phyloP scores from a whole-genome alignment of 1,284 basidiomycete genomes.

The Irpex sp. region DNA sequence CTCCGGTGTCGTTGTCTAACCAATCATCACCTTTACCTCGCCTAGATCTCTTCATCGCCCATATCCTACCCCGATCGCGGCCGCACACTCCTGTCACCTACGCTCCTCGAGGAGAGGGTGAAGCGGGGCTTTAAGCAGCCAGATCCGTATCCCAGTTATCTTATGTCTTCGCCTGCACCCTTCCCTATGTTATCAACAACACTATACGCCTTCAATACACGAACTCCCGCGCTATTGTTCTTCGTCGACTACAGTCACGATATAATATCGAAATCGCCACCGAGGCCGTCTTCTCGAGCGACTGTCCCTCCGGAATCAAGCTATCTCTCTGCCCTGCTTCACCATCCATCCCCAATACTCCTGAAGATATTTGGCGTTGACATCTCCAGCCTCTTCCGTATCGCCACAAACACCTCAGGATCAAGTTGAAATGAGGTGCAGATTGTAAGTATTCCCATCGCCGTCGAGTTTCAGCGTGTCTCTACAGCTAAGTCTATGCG shows the following conservation, averaged over 20 bases:
- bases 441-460: slow-evolving; percentile 37
- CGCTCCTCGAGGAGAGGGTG: slow-evolving; percentile 67
- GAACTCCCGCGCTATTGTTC: slow-evolving; percentile 39
- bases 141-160: slow-evolving; percentile 56
- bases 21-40: slow-evolving; percentile 51
- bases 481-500: slow-evolving; percentile 8
- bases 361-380: slow-evolving; percentile 43
- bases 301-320: slow-evolving; percentile 11
- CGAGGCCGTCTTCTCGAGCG: slow-evolving; percentile 25
- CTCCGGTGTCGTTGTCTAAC: slow-evolving; percentile 29
- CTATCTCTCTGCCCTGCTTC: slow-evolving; percentile 25
- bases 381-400: slow-evolving; percentile 51
- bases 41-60: slow-evolving; percentile 83
- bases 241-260: slow-evolving; percentile 37
- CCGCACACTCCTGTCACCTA: slow-evolving; percentile 81
- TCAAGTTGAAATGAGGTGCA: slow-evolving; percentile 42
- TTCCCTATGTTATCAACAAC: slow-evolving; percentile 47
- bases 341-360: slow-evolving; percentile 38
- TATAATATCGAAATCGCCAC: slow-evolving; percentile 35
- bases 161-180: slow-evolving; percentile 47
- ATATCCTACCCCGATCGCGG: slow-evolving; percentile 86
- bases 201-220: slow-evolving; percentile 25
- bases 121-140: slow-evolving; percentile 56
- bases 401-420: slow-evolving; percentile 52
- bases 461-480: slow-evolving; percentile 12